Base-by-base conservation (phyloP, 108 stramenopile species). In the Cyclotella kingstonii region DNA sequence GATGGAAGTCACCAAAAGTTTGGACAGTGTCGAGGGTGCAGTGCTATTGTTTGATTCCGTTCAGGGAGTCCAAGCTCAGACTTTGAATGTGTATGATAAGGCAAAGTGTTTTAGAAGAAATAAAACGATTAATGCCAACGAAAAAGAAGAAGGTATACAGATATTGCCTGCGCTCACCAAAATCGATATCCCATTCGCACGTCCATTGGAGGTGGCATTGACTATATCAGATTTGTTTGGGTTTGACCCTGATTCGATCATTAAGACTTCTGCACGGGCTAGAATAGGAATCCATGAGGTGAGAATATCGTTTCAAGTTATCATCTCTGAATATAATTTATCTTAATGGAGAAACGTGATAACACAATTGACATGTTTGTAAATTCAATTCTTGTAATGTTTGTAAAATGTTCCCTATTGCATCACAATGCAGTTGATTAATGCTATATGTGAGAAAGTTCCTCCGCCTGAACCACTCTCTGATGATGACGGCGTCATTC, bases 31-130 rank as follows among this genome's bases (percentile, higher is more conserved):
- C 28, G 92, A 99, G 68, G 99, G 99, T 3, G 97, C 97, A 6
- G 81, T 99, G 0, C 40, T 86, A 7, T 69, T 99, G 5, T 84
- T 99, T 48, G 98, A 98, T 57, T 79, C 92, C 1, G 76, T 93
- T 7, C 97, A 97, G 56, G 97, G 98, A 28, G 93, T 98, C 4
- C 96, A 99, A 67, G 98, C 98, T 3, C 98, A 99, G 54, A 96
- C 98, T 2, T 80, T 98, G 67, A 93, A 88, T 51, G 97, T 98
- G 6, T 82, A 93, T 59, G 94, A 96, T 70, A 92, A 93, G 63
- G 97, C 97, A 10, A 81, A 81, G 43, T 73, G 81, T 9, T 46
- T n/a, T n/a, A n/a, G n/a, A n/a, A n/a, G n/a, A n/a, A n/a, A n/a
- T n/a, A n/a, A n/a, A n/a, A n/a, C n/a, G n/a, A n/a, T 19, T 5